Base-by-base conservation (phyloP, 1,284 basidiomycete species). In the Naganishia sp. region DNA sequence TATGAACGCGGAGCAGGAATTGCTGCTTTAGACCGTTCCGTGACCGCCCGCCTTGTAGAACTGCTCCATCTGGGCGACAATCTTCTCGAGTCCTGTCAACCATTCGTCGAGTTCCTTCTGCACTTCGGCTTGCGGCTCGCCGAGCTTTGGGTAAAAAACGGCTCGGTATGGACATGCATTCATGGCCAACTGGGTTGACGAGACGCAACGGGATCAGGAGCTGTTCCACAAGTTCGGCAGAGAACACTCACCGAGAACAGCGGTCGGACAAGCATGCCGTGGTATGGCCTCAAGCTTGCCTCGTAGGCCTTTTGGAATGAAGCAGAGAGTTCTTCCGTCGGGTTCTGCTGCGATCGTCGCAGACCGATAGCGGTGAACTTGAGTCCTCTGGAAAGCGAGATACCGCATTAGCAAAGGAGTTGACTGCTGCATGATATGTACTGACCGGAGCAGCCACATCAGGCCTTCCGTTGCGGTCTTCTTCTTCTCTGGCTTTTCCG, bases 131-230 rank as follows among this genome's bases (percentile, higher is more conserved):
- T 84, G 81, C 2, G 90, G 83, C 52, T 86, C 83, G 23, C 90
- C 90, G 54, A 99, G 86, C 79, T 96, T 97, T 53, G 83, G 82
- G 80, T 94, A 97, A 80, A 99, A 95, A 72, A 88, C 88, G 18
- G 84, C 85, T 67, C 94, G 90, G 80, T 92, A 92, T 0, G 95
- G 95, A 82, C 94, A 97, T 0, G 94, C 93, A 75, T 90, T 96
- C 92, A 99, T 93, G 6, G 95, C 95, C 53, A 94, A 85, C 90
- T 94, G 17, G 32, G 6, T 32, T 6, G 45, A 17, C 28, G 7
- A 31, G 3, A 13, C n/a, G 7, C n/a, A 43, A 57, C 6, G 7
- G 25, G 18, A 31, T 31, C 39, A 28, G 43, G 0, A 32, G 50
- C 4, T 7, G 18, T 46, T 32, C 15, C 15, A 45, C 15, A n/a